Evolutionary conservation across 2,329 filamentous ascomycete species (phyloP), one percentile per base, ranked within the genome.

Genomic region (Aureobasidium sp.): DNA sequence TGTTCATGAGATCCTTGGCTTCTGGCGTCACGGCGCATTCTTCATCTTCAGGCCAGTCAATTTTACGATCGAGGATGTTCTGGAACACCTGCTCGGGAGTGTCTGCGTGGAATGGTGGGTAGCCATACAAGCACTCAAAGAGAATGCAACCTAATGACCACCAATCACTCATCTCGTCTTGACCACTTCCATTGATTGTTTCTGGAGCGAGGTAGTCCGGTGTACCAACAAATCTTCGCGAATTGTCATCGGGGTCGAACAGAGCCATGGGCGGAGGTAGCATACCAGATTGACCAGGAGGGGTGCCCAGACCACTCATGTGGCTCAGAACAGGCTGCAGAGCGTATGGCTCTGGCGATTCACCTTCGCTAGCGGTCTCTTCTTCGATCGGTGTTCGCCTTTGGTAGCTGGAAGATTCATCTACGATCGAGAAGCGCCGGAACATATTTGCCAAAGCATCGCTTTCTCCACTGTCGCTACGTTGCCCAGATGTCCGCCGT

Each of bases 71-170:
- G 41, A 99, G 78, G 64, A 99, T 99, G 69, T 99, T 99, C 68
- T 97, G 90, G 70, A 99, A 99, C 1, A 99, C 94, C 68, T 94
- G 83, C 68, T 99, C 94, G 0, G 94, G 91, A 52, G 92, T 91
- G 25, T 82, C 80, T 1, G 91, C 94, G 72, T 97, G 91, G 74
- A 99, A 99, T 0, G 94, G 94, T 0, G 94, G 94, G 62, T 90
- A 88, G 1, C 94, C 94, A 70, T 90, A 97, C 2, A 99, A 78
- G 67, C 96, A 97, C 70, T 99, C 94, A 69, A 97, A 99, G 74
- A 97, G 79, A 68, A 99, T 97, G 73, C 95, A 99, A 0, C 94
- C 94, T n/a, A 99, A 82, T 27, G 94, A 97, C 94, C 94, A 99
- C 94, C 94, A 99, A 85, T 99, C 94, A 71, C 94, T 97, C 67